Evolutionary conservation across 108 stramenopile species (phyloP), one percentile per base, ranked within the genome.

Genomic region (Skeletonema marinoi): DNA sequence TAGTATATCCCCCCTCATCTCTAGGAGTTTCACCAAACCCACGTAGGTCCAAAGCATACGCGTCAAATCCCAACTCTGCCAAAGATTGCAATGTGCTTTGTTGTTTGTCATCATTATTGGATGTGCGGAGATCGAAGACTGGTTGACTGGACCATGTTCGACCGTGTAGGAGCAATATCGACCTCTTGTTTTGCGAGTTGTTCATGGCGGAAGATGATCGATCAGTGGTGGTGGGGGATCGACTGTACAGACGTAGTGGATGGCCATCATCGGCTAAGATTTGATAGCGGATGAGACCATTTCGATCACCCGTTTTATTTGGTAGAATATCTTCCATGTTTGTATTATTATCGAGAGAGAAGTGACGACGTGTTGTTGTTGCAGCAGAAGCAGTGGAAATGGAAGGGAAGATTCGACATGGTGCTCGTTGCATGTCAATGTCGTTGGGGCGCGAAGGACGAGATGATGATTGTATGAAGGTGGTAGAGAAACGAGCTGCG

Each of bases 91-190:
- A 84, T 46, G 90, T 68, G 51, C 71, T 62, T 50, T 77, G 71
- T 31, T 65, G 61, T 50, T 78, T 68, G n/a, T 74, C 54, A 48
- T 82, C 80, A 6, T 36, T 46, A 14, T 66, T 48, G 35, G 73
- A 69, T 6, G 71, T 74, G 31, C 78, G 75, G 32, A 93, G 78
- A 70, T 96, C 91, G 70, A 84, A 96, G 3, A 96, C 95, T 16
- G 95, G 92, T 30, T 92, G 90, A 56, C 87, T 88, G 25, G 92
- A 93, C 95, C 95, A 93, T 8, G 95, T 96, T 36, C 95, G 78
- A 3, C 95, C 95, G 74, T 96, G 95, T 11, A 96, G 75, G 48
- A 96, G 75, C 19, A 96, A 68, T 13, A 96, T 78, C 8, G 90
- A 85, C 36, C 78, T 66, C n/a, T 74, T 46, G 6, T 80, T 50